A percentile compares a stretch with the other conserved stretches of the same genome.
Evolutionary conservation across 441 rosid species (phyloP).

Genomic region (Iberis amara): DNA sequence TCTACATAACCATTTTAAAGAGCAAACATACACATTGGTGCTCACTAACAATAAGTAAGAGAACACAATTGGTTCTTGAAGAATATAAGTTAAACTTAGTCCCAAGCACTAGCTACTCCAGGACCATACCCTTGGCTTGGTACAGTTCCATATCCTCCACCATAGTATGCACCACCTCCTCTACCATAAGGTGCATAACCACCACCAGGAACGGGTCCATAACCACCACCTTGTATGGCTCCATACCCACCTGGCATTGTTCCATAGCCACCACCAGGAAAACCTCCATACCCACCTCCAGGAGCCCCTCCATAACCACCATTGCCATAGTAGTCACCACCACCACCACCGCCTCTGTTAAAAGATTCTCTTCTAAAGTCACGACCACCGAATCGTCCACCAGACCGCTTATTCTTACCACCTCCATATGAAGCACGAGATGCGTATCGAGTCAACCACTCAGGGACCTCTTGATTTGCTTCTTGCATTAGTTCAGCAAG

Average conservation of each 20-base stretch:
- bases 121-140: conserved; percentile 36
- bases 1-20: conserved; percentile 29
- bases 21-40: conserved; percentile 24
- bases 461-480: conserved; percentile 91
- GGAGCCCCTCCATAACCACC: conserved; percentile 21
- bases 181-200: conserved; percentile 30
- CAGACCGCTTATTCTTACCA: conserved; percentile 62
- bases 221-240: conserved; percentile 26
- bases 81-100: conserved; percentile 32
- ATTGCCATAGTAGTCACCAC: conserved; percentile 31
- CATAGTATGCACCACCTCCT: conserved; percentile 34
- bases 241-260: conserved; percentile 25
- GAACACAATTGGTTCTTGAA: conserved; percentile 18
- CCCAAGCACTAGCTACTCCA: conserved; percentile 70
- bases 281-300: conserved; percentile 21
- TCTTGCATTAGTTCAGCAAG: conserved; percentile 81
- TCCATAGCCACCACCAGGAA: conserved; percentile 26
- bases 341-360: conserved; percentile 26
- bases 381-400: conserved; percentile 51
- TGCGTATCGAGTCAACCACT: conserved; percentile 74
- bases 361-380: conserved; percentile 53
- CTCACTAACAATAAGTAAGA: conserved; percentile 28
- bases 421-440: conserved; percentile 52
- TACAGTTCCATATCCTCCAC: conserved; percentile 32
- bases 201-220: conserved; percentile 21